Evolutionary conservation across 2,329 filamentous ascomycete species (phyloP).

Genomic region (Hymenoscyphus linearis): DNA sequence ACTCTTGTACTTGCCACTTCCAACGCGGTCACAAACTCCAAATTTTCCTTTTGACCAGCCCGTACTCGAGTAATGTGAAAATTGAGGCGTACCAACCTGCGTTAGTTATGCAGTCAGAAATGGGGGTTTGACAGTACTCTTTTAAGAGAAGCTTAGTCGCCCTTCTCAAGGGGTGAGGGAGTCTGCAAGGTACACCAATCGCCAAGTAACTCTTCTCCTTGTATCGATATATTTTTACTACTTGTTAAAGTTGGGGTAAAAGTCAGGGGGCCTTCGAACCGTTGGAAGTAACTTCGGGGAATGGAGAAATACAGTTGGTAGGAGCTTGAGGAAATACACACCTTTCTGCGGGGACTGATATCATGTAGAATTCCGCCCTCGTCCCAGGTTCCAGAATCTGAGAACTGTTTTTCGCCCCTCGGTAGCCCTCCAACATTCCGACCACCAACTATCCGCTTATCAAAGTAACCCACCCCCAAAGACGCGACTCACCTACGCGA

Average conservation of each 20-base stretch:
- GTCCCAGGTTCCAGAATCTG: slow-evolving; percentile 2
- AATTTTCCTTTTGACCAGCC: slow-evolving; percentile 7
- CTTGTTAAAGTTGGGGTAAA: not conserved
- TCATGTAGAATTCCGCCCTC: slow-evolving; percentile 3
- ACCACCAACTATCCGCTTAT: slow-evolving; percentile 11
- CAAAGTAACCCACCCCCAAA: slow-evolving; percentile 4
- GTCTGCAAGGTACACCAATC: slow-evolving; percentile 22
- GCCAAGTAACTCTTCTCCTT: slow-evolving; percentile 1
- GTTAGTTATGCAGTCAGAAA: slow-evolving; percentile 12
- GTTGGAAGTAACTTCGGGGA: not conserved
- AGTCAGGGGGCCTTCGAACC: not conserved
- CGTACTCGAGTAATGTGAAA: slow-evolving; percentile 18
- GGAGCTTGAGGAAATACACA: not conserved
- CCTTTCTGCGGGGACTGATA: slow-evolving; percentile 2
- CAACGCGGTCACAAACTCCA: not conserved
- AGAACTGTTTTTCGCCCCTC: slow-evolving; percentile 1
- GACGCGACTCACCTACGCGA: slow-evolving; percentile 22
- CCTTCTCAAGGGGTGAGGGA: slow-evolving; percentile 20
- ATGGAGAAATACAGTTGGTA: not conserved
- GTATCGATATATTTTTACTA: slow-evolving; percentile 5
- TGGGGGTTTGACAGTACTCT: not conserved
- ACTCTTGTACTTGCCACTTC: not conserved
- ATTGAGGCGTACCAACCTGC: slow-evolving; percentile 17
- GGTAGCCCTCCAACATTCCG: slow-evolving; percentile 17
- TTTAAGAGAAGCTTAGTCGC: slow-evolving; percentile 17